Percentiles rank a stretch among this genome's conserved stretches.
Conservation (phyloP, 768 basidiomycete species). For the Saitozyma sp. region DNA sequence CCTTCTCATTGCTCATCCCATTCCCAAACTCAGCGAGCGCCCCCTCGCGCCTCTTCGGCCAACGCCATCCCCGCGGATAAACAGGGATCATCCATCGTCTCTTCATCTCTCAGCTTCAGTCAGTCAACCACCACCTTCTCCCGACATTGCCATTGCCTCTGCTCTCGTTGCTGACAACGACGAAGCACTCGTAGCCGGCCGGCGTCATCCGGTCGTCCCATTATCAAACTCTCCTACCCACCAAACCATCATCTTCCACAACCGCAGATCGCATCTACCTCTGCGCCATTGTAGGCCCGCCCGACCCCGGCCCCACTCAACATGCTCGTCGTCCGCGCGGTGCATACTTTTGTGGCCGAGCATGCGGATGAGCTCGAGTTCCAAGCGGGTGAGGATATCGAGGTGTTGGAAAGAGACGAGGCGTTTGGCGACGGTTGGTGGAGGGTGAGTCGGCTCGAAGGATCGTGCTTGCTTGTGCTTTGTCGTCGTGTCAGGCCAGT, state of each 20-base stretch:
- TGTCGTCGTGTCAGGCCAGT: not conserved
- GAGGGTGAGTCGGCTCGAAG: conserved; percentile 61
- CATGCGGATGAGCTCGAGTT: conserved; percentile 92
- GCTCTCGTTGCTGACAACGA: not conserved
- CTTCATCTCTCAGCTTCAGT: no score
- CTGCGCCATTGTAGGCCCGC: not conserved
- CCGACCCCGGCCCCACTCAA: conserved; percentile 4
- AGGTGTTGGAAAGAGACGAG: conserved; percentile 91
- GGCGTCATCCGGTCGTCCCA: not conserved
- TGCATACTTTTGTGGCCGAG: conserved; percentile 71
- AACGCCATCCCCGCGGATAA: no score
- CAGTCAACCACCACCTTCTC: no score
- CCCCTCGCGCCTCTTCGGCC: no score
- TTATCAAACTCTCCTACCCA: not conserved
- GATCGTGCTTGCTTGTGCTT: conserved; percentile 1
- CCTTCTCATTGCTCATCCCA: no score
- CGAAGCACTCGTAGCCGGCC: not conserved
- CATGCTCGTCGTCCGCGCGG: conserved; percentile 36
- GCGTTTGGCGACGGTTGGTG: conserved; percentile 95
- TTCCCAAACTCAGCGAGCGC: no score
- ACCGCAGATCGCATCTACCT: no score
- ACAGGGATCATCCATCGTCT: no score
- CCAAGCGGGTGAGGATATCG: conserved; percentile 78
- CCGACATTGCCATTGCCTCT: no score
- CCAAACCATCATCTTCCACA: not conserved